Conservation (phyloP, 1,284 basidiomycete species). For the Trichosporon sp. region DNA sequence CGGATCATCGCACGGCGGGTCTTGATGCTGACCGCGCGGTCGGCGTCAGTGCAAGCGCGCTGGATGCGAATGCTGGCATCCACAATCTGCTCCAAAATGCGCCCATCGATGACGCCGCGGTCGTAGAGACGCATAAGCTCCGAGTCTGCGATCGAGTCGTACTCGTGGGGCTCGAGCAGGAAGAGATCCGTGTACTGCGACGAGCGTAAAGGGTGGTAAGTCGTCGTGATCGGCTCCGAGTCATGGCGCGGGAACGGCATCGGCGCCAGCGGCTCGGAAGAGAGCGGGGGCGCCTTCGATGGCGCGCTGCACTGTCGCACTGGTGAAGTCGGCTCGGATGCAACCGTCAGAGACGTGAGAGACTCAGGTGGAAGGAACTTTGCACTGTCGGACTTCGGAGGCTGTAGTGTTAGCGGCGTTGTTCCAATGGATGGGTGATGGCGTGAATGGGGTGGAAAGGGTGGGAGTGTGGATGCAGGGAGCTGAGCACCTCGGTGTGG, state of each 20-base stretch:
- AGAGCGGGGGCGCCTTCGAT: neutral
- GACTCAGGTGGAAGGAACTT: neutral
- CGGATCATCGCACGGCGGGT: constrained; percentile 22
- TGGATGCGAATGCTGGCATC: constrained; percentile 22
- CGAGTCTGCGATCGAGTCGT: constrained; percentile 21
- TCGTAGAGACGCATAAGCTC: constrained; percentile 21
- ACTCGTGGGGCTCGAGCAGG: constrained; percentile 22
- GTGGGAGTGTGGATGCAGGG: neutral
- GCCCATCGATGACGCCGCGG: constrained; percentile 18
- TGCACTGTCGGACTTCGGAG: neutral
- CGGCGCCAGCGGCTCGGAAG: neutral
- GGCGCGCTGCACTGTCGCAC: neutral
- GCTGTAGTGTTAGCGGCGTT: neutral
- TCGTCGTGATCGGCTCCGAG: neutral
- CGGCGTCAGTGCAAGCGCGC: constrained; percentile 19
- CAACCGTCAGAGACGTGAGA: neutral
- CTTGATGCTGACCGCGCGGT: constrained; percentile 22
- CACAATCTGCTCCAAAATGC: constrained; percentile 19
- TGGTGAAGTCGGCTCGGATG: neutral
- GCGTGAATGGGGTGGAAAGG: neutral
- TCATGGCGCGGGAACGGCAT: neutral
- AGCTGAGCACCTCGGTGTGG: neutral
- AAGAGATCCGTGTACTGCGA: constrained; percentile 21
- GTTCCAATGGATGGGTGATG: neutral
- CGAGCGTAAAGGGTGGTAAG: neutral